Evolutionary conservation across 306 rosid genomes (phyloP), one percentile per base, ranked within the genome.

Genomic region (Oemleria cerasiformis): DNA sequence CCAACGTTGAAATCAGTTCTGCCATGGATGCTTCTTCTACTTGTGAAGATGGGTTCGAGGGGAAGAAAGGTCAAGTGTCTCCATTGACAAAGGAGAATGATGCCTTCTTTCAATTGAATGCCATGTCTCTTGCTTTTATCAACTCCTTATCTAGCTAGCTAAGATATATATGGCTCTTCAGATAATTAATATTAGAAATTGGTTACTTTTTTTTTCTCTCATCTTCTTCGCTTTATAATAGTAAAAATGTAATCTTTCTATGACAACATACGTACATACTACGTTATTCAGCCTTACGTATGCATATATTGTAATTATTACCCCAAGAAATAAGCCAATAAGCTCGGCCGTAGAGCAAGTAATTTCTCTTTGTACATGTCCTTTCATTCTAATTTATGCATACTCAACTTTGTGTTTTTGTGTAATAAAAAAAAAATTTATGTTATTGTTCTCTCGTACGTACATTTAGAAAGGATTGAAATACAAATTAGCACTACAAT

Each of bases 11-110:
- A 44, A 17, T 71, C 12, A 78, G 83, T 64, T 47, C 86, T 13
- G 86, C 91, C 55, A 14, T 88, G 87, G 96, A 86, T 72, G 74
- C 80, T 21, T 67, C 95, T 1, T 54, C 41, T 48, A 85, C 88
- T 0, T 87, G 96, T 78, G 91, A 88, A 70, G 91, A 91, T 48
- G 91, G 86, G 3, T 92, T 88, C 72, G 69, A 59, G 71, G 90
- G 88, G 5, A 81, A 69, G 80, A 64, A 79, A 72, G 81, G 81
- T 30, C 83, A 57, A 61, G 67, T 17, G 10, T 88, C 86, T 73
- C 96, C 92, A 56, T 73, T 85, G 49, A 81, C 86, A 30, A 63
- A 67, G 51, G 83, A 79, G 49, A 87, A 85, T 14, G 23, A 14
- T 8, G 7, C 34, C 13, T 88, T 71, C 78, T 78, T 71, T 39